phyloP scores from a whole-genome alignment of 2,329 filamentous ascomycete species.

The Basipetospora chlamydospora region DNA sequence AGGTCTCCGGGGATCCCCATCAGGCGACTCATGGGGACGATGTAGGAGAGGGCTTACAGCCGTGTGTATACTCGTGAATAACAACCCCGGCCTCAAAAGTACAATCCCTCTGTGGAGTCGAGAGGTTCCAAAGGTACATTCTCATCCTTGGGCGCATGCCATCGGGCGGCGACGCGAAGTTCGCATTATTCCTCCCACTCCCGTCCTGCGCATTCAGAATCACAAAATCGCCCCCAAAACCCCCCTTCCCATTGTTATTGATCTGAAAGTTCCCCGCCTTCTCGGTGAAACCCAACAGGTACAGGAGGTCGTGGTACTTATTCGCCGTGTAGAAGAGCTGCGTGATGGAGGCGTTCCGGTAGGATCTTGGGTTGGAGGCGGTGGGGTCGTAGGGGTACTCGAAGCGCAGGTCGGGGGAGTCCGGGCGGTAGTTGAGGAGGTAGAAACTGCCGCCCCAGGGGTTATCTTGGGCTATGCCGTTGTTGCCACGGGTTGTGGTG shows the following conservation, averaged over 20 bases:
- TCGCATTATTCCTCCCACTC: conserved; percentile 38
- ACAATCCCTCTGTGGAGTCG: conserved; percentile 34
- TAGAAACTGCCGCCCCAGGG: conserved; percentile 24
- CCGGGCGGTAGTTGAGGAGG: conserved; percentile 29
- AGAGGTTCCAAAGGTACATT: conserved; percentile 41
- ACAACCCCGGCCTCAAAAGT: conserved; percentile 46
- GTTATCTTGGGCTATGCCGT: conserved; percentile 40
- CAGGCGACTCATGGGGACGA: too few relatives aligned
- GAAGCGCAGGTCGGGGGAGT: conserved; percentile 26
- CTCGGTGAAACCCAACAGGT: conserved; percentile 43
- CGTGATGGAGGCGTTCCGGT: conserved; percentile 38
- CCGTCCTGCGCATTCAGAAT: conserved; percentile 44
- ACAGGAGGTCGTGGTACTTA: conserved; percentile 43
- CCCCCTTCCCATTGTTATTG: conserved; percentile 40
- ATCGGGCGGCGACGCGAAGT: conserved; percentile 40
- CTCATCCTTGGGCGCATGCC: conserved; percentile 37
- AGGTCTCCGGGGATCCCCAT: too few relatives aligned
- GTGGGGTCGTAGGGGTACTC: conserved; percentile 26
- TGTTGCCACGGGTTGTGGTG: conserved; percentile 43
- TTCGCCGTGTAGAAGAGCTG: conserved; percentile 49
- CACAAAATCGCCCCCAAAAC: conserved; percentile 34
- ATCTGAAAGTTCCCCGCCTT: conserved; percentile 43
- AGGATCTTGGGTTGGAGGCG: conserved; percentile 21
- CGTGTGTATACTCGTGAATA: conserved; percentile 44
- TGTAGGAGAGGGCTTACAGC: conserved; percentile 21